phyloP scores from a whole-genome alignment of 495 filamentous ascomycete species.

The Parathielavia appendiculata region DNA sequence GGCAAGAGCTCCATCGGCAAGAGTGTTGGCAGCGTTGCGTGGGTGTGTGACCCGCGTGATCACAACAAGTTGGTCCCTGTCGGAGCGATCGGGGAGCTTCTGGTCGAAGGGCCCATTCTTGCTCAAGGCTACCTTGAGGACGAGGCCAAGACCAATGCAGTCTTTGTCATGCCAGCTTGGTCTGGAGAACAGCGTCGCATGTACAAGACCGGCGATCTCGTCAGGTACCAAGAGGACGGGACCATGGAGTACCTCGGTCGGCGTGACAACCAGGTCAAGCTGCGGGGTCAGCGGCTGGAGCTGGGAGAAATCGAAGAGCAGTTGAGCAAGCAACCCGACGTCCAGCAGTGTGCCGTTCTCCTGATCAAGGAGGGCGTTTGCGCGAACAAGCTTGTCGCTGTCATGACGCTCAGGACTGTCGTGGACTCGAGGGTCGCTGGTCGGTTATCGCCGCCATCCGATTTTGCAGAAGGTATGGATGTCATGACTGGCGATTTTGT shows the following conservation, averaged over 20 bases:
- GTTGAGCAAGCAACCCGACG: conserved; percentile 12
- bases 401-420: not conserved
- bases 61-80: conserved; percentile 45
- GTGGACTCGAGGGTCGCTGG: not conserved
- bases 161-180: conserved; percentile 30
- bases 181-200: conserved; percentile 13
- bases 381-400: conserved; percentile 9
- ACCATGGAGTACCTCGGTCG: conserved; percentile 29
- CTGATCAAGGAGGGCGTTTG: conserved; percentile 3
- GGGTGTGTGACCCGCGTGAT: conserved; percentile 53
- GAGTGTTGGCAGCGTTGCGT: conserved; percentile 20
- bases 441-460: not conserved
- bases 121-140: conserved; percentile 43
- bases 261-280: conserved; percentile 39
- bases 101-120: conserved; percentile 40
- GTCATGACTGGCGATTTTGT: not conserved
- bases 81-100: conserved; percentile 43
- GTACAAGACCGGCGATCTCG: conserved; percentile 53
- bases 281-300: conserved; percentile 38
- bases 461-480: not conserved
- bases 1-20: conserved; percentile 1
- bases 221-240: conserved; percentile 45
- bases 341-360: conserved; percentile 4
- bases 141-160: conserved; percentile 29
- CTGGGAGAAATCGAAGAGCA: conserved; percentile 26